phyloP scores from a whole-genome alignment of 2,329 filamentous ascomycete species.

The Colletotrichum scovillei region DNA sequence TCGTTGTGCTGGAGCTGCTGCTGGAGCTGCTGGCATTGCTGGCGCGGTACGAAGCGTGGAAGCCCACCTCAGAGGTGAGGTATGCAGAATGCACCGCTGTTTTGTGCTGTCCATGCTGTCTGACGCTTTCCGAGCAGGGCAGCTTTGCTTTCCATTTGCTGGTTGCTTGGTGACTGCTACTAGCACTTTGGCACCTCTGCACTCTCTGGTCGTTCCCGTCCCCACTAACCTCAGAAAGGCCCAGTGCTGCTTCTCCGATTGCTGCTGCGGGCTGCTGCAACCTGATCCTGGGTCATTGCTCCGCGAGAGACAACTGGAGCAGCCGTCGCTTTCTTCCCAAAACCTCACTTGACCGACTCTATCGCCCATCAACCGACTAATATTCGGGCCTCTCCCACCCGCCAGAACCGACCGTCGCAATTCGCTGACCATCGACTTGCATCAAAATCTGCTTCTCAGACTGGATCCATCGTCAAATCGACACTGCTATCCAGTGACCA shows the following conservation, averaged over 20 bases:
- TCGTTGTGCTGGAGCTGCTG: conserved; percentile 2
- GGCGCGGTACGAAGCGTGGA: too few species aligned
- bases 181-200: neutral
- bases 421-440: conserved; percentile 9
- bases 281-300: conserved; percentile 29
- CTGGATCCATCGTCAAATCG: conserved; percentile 8
- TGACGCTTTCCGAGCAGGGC: neutral
- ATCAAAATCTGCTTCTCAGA: neutral
- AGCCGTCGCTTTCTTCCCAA: conserved; percentile 34
- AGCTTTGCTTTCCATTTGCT: conserved; percentile 15
- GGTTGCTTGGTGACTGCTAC: conserved; percentile 29
- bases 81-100: neutral
- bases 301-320: conserved; percentile 33
- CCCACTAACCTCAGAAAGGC: conserved; percentile 25
- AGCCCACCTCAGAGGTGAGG: too few species aligned
- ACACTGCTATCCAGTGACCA: neutral
- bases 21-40: neutral
- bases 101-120: conserved; percentile 4
- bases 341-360: conserved; percentile 32
- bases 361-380: conserved; percentile 31
- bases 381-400: conserved; percentile 29
- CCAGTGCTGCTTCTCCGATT: conserved; percentile 21
- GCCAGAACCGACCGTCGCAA: conserved; percentile 19
- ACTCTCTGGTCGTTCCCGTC: neutral
- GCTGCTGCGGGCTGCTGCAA: conserved; percentile 21